Evolutionary conservation across 164 flowering plant genomes (phyloP).

Genomic region (Dillenia suffruticosa): DNA sequence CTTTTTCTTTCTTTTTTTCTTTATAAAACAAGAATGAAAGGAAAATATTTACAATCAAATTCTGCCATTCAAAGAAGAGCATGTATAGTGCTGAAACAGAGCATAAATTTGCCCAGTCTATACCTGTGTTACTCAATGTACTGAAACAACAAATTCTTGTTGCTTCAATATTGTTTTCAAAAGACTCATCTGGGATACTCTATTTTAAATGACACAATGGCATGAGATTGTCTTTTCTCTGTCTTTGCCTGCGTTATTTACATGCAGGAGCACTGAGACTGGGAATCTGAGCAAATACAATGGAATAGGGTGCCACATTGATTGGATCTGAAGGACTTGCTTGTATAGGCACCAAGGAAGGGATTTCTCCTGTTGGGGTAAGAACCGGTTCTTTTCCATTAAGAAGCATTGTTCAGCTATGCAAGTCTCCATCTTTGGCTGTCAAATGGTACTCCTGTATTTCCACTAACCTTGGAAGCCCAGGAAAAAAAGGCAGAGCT

Average conservation of each 20-base stretch:
- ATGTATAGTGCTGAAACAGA: too few relatives aligned
- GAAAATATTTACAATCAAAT: too few relatives aligned
- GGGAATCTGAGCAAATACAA: slow-evolving; percentile 26
- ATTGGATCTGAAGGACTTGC: slow-evolving; percentile 9
- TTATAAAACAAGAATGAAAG: neutral
- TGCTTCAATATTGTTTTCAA: neutral
- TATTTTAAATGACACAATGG: too few relatives aligned
- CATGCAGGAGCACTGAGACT: slow-evolving; percentile 9
- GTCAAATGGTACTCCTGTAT: slow-evolving; percentile 41
- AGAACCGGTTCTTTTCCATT: slow-evolving; percentile 31
- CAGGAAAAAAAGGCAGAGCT: neutral
- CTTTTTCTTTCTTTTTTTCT: neutral
- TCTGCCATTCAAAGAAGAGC: too few relatives aligned
- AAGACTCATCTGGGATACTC: too few relatives aligned
- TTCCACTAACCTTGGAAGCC: slow-evolving; percentile 3
- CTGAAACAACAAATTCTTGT: too few relatives aligned
- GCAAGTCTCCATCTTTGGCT: slow-evolving; percentile 33
- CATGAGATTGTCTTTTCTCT: neutral
- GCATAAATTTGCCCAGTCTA: too few relatives aligned
- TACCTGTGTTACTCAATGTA: too few relatives aligned
- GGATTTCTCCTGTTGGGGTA: slow-evolving; percentile 10
- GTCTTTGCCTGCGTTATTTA: neutral
- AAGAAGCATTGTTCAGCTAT: slow-evolving; percentile 35
- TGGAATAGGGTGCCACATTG: slow-evolving; percentile 22
- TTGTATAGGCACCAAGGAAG: slow-evolving; percentile 16